Evolutionary conservation across 2,329 filamentous ascomycete species (phyloP).

Genomic region (Helotiales sp.): DNA sequence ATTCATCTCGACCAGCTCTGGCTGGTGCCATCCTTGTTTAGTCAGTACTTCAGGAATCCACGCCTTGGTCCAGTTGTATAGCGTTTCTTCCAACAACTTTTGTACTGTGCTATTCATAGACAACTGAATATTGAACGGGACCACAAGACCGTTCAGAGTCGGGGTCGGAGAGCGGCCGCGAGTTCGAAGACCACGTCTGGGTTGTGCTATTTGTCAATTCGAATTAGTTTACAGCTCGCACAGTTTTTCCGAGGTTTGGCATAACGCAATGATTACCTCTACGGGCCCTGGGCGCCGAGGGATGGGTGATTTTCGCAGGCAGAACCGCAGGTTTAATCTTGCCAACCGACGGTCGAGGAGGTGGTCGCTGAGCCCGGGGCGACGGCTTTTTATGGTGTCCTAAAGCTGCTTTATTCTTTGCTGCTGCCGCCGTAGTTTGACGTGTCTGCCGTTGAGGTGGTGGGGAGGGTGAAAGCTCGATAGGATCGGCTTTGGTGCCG

Average conservation of each 20-base stretch:
- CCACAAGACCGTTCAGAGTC: neutral
- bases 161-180: neutral
- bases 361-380: too few species aligned
- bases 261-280: too few species aligned
- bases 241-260: too few species aligned
- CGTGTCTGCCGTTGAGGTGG: neutral
- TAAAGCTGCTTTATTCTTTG: neutral
- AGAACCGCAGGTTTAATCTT: too few species aligned
- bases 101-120: neutral
- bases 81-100: slow-evolving; percentile 10
- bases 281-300: too few species aligned
- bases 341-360: too few species aligned
- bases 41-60: neutral
- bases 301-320: too few species aligned
- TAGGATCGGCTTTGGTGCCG: neutral
- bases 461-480: neutral
- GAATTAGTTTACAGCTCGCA: too few species aligned
- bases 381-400: neutral
- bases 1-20: slow-evolving; percentile 13
- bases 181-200: too few species aligned
- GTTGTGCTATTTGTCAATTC: too few species aligned
- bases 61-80: slow-evolving; percentile 16
- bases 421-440: neutral
- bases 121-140: neutral
- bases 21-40: neutral